These are phyloP conservation scores for Tulasnella sp. DNA, from an alignment of 768 basidiomycete species.

Conservation along the genomic window DNA sequence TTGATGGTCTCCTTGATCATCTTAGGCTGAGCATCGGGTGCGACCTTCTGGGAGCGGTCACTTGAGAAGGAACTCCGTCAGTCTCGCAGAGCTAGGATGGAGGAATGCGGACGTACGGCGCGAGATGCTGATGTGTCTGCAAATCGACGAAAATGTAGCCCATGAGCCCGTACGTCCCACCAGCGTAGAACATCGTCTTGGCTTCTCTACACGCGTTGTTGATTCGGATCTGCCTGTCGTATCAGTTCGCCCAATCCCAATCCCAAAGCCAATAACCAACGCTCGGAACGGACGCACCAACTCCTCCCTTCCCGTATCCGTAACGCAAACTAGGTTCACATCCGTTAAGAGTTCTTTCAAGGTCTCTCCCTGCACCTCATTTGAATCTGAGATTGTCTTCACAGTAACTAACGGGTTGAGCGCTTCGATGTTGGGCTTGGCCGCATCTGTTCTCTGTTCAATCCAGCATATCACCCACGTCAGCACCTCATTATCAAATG, in stretches of 20 bases:
- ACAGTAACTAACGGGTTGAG: slow-evolving; percentile 88
- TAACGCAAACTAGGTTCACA: slow-evolving; percentile 80
- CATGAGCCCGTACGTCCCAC: slow-evolving; percentile 77
- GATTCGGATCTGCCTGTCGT: slow-evolving; percentile 45
- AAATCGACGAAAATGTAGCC: slow-evolving; percentile 96
- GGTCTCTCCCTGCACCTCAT: slow-evolving; percentile 37
- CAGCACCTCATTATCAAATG: too few species aligned
- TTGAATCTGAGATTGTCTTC: slow-evolving; percentile 45
- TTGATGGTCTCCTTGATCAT: slow-evolving; percentile 50
- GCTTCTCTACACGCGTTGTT: slow-evolving; percentile 70
- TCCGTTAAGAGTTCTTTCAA: slow-evolving; percentile 48
- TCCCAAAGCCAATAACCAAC: background rate
- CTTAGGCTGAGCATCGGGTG: slow-evolving; percentile 17
- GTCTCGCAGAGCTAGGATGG: background rate
- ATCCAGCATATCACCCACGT: slow-evolving; percentile 4
- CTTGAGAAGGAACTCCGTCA: slow-evolving; percentile 26
- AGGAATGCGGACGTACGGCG: slow-evolving; percentile 46
- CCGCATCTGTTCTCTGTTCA: slow-evolving; percentile 75
- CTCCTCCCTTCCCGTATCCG: slow-evolving; percentile 58
- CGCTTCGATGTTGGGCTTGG: slow-evolving; percentile 72
- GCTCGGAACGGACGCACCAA: slow-evolving; percentile 44
- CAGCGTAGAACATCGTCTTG: slow-evolving; percentile 78
- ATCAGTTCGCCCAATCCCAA: slow-evolving; percentile 3
- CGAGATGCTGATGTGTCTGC: slow-evolving; percentile 72
- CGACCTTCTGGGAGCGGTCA: slow-evolving; percentile 51